Evolutionary conservation across 345 rosid species (phyloP).

Genomic region (Acer campestre): DNA sequence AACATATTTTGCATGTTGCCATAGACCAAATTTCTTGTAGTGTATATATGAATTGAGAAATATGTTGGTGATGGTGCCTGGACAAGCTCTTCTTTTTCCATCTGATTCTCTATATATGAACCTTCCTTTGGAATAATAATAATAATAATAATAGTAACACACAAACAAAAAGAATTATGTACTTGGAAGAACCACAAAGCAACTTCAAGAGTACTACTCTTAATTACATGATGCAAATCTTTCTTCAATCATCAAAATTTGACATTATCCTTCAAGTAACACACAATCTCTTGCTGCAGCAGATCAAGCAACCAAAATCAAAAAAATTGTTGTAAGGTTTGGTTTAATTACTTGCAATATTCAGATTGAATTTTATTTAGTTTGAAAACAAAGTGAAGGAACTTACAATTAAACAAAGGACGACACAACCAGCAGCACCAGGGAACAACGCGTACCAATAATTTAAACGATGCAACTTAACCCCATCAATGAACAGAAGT

Average conservation of each 20-base stretch:
- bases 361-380: not conserved
- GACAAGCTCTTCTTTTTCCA: too few species aligned
- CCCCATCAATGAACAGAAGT: conserved; percentile 82
- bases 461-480: conserved; percentile 68
- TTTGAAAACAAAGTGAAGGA: not conserved
- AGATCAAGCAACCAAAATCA: not conserved
- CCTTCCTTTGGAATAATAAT: not conserved
- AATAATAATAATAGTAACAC: not conserved
- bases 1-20: too few species aligned
- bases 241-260: conserved; percentile 48
- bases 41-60: too few species aligned
- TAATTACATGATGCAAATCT: not conserved
- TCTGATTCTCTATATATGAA: not conserved
- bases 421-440: conserved; percentile 80
- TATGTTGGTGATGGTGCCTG: too few species aligned
- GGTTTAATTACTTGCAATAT: not conserved
- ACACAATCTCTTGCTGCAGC: conserved; percentile 84
- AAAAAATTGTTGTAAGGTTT: not conserved
- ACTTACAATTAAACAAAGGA: conserved; percentile 77
- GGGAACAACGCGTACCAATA: conserved; percentile 87
- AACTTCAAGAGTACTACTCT: not conserved
- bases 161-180: not conserved
- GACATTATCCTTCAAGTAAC: conserved; percentile 68
- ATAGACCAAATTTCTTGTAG: too few species aligned
- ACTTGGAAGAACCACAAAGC: not conserved